These are phyloP conservation scores for Cutaneotrichosporon arboriforme DNA, from an alignment of 1,284 basidiomycete genomes.

Conservation along the genomic window DNA sequence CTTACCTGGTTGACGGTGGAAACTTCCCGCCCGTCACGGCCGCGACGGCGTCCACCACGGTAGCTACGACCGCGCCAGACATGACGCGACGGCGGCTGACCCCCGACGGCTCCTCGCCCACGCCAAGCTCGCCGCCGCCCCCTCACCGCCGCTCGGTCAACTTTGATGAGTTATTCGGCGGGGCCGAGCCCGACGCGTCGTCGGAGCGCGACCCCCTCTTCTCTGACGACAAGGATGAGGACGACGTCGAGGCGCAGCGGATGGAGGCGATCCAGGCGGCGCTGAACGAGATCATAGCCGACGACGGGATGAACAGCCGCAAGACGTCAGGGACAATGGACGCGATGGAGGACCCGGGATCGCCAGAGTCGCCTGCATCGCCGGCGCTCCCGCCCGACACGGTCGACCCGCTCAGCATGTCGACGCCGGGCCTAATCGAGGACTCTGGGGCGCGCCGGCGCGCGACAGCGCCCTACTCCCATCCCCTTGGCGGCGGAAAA, in stretches of 20 bases:
- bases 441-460: not conserved
- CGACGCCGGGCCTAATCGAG: not conserved
- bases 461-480: not conserved
- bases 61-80: not conserved
- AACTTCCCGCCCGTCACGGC: slow-evolving; percentile 23
- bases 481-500: slow-evolving; percentile 12
- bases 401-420: slow-evolving; percentile 9
- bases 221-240: slow-evolving; percentile 22
- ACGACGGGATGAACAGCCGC: slow-evolving; percentile 50
- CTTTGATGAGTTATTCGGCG: slow-evolving; percentile 41
- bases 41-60: slow-evolving; percentile 12
- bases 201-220: slow-evolving; percentile 51
- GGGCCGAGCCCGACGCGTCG: slow-evolving; percentile 49
- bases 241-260: slow-evolving; percentile 52
- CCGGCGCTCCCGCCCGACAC: not conserved
- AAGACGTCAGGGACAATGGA: not conserved
- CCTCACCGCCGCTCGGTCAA: slow-evolving; percentile 23
- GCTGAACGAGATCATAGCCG: slow-evolving; percentile 84
- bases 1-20: slow-evolving; percentile 20
- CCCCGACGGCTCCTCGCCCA: not conserved
- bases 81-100: slow-evolving; percentile 14
- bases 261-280: slow-evolving; percentile 94
- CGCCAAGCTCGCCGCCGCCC: not conserved
- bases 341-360: not conserved
- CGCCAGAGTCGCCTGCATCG: not conserved